phyloP scores from a whole-genome alignment of 1,139 yeast species.

The Yamadazyma sp. region DNA sequence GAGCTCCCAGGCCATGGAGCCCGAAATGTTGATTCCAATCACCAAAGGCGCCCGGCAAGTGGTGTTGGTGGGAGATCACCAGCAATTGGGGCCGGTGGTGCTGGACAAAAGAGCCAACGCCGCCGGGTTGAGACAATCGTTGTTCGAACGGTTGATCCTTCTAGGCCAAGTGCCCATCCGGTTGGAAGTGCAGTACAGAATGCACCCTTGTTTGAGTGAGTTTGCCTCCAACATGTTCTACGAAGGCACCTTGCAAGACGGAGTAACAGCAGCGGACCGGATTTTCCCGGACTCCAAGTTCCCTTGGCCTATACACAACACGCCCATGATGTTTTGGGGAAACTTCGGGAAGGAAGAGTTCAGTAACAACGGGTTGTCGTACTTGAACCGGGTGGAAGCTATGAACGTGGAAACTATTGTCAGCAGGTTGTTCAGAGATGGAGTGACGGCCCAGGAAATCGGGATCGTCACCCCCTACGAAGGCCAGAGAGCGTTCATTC shows the following conservation, averaged over 20 bases:
- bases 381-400: conserved; percentile 84
- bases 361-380: conserved; percentile 81
- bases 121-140: conserved; percentile 82
- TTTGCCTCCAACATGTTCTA: conserved; percentile 92
- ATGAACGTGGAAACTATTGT: conserved; percentile 84
- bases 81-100: conserved; percentile 91
- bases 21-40: conserved; percentile 85
- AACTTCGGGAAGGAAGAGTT: conserved; percentile 88
- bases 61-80: conserved; percentile 90
- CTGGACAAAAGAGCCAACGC: conserved; percentile 76
- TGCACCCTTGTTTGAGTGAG: conserved; percentile 88
- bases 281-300: conserved; percentile 55
- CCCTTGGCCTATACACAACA: conserved; percentile 85
- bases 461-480: conserved; percentile 95
- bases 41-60: conserved; percentile 89
- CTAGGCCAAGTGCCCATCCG: conserved; percentile 85
- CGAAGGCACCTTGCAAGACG: conserved; percentile 90
- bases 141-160: conserved; percentile 83
- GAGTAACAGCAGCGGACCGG: conserved; percentile 78
- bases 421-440: conserved; percentile 72
- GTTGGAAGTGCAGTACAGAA: conserved; percentile 89
- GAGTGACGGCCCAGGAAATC: conserved; percentile 78
- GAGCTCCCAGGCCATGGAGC: conserved; percentile 92
- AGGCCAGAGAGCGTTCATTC: conserved; percentile 85
- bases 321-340: conserved; percentile 96